A percentile compares a stretch with the other conserved stretches of the same genome.
phyloP scores from a whole-genome alignment of 176 grass and related monocot species.

The Bonia amplexicaulis region DNA sequence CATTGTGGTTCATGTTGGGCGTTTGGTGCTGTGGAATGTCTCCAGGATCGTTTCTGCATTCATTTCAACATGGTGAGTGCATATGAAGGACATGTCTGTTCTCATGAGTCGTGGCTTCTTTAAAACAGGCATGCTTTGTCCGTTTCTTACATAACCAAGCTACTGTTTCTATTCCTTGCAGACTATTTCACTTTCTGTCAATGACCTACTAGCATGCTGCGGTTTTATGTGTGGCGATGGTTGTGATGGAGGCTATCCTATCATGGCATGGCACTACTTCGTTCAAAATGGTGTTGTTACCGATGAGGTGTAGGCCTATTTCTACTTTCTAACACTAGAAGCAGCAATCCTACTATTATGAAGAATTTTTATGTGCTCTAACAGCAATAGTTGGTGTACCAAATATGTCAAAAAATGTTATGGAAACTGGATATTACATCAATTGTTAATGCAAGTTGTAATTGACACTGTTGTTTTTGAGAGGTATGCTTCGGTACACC shows the following conservation, averaged over 20 bases:
- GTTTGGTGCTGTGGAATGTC: slow-evolving; percentile 84
- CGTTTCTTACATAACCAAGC: slow-evolving; percentile 4
- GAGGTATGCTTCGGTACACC: too few species aligned
- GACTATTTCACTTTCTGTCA: slow-evolving; percentile 83
- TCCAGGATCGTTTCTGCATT: slow-evolving; percentile 94
- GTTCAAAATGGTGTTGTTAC: slow-evolving; percentile 85
- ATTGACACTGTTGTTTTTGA: background rate
- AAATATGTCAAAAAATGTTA: background rate
- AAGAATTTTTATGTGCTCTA: background rate
- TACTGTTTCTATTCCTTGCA: slow-evolving; percentile 31
- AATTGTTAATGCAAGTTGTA: background rate
- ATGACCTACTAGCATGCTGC: slow-evolving; percentile 87
- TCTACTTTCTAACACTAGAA: background rate
- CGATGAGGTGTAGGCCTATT: slow-evolving; percentile 59
- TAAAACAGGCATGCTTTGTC: background rate
- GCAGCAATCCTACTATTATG: background rate
- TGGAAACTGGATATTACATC: background rate
- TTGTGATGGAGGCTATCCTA: slow-evolving; percentile 93
- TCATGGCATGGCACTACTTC: slow-evolving; percentile 81
- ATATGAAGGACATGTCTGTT: background rate
- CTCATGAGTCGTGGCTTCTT: background rate
- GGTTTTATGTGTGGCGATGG: slow-evolving; percentile 95
- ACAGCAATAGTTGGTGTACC: background rate
- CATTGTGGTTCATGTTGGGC: slow-evolving; percentile 97
- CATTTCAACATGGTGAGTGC: slow-evolving; percentile 52